These are phyloP conservation scores for Solanum lignicaule DNA, from an alignment of 257 asterid species.

Conservation along the genomic window DNA sequence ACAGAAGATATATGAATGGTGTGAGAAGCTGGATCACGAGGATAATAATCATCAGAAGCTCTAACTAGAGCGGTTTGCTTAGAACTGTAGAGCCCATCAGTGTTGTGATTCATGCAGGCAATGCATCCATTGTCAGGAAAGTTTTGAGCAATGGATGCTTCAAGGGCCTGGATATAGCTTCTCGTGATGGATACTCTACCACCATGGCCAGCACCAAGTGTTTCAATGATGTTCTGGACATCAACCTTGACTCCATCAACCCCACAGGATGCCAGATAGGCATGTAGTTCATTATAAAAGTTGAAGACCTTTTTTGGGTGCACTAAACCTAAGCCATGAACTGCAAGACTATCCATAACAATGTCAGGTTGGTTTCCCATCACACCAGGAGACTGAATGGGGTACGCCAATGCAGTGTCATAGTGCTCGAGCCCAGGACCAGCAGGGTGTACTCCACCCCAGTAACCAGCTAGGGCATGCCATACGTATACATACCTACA, in stretches of 20 bases:
- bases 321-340: conserved; percentile 86
- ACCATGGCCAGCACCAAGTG: conserved; percentile 97
- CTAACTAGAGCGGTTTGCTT: conserved; percentile 75
- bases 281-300: conserved; percentile 88
- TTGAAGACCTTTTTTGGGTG: conserved; percentile 83
- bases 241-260: conserved; percentile 98
- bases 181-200: conserved; percentile 92
- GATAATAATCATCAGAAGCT: conserved; percentile 93
- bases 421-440: conserved; percentile 88
- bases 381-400: conserved; percentile 87
- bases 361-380: conserved; percentile 93
- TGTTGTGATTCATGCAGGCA: conserved; percentile 94
- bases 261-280: conserved; percentile 89
- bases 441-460: conserved; percentile 96
- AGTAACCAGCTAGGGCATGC: conserved; percentile 96
- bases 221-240: conserved; percentile 92
- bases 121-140: conserved; percentile 84
- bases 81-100: conserved; percentile 79
- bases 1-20: conserved; percentile 87
- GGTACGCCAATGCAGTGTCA: conserved; percentile 75
- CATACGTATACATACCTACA: conserved; percentile 70
- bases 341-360: conserved; percentile 92
- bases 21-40: conserved; percentile 94
- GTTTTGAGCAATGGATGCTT: conserved; percentile 75
- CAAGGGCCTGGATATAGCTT: conserved; percentile 86